Evolutionary conservation across 257 asterid species (phyloP), one percentile per base, ranked within the genome.

Genomic region (Henckelia pumila): DNA sequence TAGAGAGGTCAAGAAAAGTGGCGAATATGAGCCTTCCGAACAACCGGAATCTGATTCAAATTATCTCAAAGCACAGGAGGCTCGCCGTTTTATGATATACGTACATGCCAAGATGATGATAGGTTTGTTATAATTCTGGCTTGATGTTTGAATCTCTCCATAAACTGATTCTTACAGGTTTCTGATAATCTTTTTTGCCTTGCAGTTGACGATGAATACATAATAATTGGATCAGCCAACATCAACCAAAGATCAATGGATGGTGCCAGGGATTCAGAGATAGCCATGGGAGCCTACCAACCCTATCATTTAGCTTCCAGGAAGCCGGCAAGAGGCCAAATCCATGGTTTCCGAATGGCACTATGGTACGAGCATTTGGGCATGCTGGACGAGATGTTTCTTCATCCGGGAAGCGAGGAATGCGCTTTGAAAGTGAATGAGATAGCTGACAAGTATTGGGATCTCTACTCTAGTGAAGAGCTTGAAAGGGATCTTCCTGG

Each of bases 201-300:
- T 67, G 81, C 87, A 92, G 98, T 92, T 76, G 98, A 92, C 56
- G 97, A 92, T 11, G 98, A 92, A 65, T 92, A 88, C 86, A 89
- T 92, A 14, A 92, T 92, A 70, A 70, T 92, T 28, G 98, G 97
- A 77, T 92, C 98, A 1, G 98, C 98, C 72, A 92, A 92, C 77
- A 92, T 92, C 77, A 89, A 92, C 86, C 98, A 92, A 77, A 81
- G 98, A 74, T 92, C 98, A 10, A 89, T 92, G 97, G 97, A 92
- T 23, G 98, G 98, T 1, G 83, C 96, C 8, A 78, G 98, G 63
- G 98, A 92, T 64, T 84, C 98, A 0, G 98, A 92, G 83, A 89
- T 92, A 28, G 98, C 98, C 5, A 92, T 89, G 89, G 98, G 97
- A 3, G 95, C 95, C 23, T 92, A 87, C 80, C 98, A 92, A 65